Evolutionary conservation across 352 stramenopile species (phyloP).

Genomic region (Globisporangium spinosum): DNA sequence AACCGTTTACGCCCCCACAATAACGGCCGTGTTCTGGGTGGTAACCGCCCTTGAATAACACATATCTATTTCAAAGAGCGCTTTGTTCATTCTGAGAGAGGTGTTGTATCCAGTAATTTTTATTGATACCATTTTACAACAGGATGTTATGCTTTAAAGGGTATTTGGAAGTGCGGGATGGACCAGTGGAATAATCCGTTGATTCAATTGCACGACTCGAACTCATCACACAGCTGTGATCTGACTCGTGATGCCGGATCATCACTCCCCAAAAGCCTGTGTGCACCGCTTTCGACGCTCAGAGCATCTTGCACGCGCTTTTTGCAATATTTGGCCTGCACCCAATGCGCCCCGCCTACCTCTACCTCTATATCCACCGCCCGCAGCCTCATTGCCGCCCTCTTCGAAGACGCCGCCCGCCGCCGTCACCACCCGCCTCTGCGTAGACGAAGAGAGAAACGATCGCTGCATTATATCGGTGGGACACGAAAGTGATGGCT

Average conservation of each 20-base stretch:
- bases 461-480: background rate
- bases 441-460: background rate
- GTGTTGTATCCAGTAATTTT: background rate
- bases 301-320: background rate
- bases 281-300: background rate
- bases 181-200: background rate
- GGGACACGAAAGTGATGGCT: conserved; percentile 7
- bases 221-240: background rate
- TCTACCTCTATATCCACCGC: too few species aligned
- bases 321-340: background rate
- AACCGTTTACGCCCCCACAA: background rate
- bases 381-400: too few species aligned
- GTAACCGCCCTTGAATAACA: background rate
- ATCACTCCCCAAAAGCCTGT: background rate
- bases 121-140: background rate
- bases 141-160: background rate
- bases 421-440: background rate
- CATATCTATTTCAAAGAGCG: background rate
- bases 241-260: background rate
- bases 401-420: background rate
- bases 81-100: background rate
- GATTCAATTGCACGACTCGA: background rate
- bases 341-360: background rate
- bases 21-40: background rate
- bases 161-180: background rate